Evolutionary conservation across 768 basidiomycete genomes (phyloP).

Genomic region (Termitomyces sp.): DNA sequence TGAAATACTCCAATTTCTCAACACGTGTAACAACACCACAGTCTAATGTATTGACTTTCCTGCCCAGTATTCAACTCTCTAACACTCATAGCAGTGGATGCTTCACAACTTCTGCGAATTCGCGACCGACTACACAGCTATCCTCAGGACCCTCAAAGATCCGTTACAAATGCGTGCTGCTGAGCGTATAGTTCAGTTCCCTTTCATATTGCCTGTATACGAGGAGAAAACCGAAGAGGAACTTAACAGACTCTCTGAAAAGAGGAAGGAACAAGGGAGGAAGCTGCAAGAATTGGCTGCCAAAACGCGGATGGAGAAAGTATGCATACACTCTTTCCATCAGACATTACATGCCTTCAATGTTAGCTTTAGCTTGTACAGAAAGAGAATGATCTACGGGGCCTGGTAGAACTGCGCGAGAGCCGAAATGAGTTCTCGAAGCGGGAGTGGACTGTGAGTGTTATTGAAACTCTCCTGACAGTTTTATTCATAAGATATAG

Average conservation of each 20-base stretch:
- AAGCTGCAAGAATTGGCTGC: slow-evolving; percentile 90
- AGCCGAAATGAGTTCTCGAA: slow-evolving; percentile 53
- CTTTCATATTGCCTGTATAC: slow-evolving; percentile 56
- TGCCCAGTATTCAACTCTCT: not conserved
- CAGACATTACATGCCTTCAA: not conserved
- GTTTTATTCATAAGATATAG: slow-evolving; percentile 26
- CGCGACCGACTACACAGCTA: slow-evolving; percentile 65
- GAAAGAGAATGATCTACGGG: slow-evolving; percentile 72
- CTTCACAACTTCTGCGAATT: slow-evolving; percentile 83
- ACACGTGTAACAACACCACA: slow-evolving; percentile 75
- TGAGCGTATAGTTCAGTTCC: slow-evolving; percentile 84
- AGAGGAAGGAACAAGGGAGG: slow-evolving; percentile 78
- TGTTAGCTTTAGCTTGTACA: slow-evolving; percentile 47
- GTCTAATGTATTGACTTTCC: slow-evolving; percentile 54
- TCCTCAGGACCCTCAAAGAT: slow-evolving; percentile 63
- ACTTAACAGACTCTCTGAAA: slow-evolving; percentile 69
- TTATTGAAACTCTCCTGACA: not conserved
- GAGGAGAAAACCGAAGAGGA: slow-evolving; percentile 94
- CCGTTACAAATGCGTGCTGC: slow-evolving; percentile 58
- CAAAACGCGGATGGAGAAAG: slow-evolving; percentile 82
- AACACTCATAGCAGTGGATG: slow-evolving; percentile 66
- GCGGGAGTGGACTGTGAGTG: slow-evolving; percentile 66
- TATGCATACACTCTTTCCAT: slow-evolving; percentile 18
- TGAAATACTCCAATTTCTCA: slow-evolving; percentile 93
- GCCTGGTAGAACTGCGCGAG: slow-evolving; percentile 61